Evolutionary conservation across 2,329 filamentous ascomycete species (phyloP).

Genomic region (Beauveria scarabaeidicola): DNA sequence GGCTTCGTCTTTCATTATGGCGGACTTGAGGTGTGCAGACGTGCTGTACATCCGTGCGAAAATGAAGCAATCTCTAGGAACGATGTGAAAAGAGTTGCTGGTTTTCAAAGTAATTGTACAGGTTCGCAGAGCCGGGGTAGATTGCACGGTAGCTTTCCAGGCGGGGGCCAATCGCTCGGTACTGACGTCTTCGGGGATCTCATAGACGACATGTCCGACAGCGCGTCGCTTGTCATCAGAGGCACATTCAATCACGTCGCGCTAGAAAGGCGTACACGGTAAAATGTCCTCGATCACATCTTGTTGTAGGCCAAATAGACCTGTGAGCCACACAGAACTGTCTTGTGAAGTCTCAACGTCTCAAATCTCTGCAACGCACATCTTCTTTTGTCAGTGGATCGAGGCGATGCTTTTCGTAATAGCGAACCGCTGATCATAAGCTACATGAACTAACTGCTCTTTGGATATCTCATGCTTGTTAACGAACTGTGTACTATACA

Average conservation of each 20-base stretch:
- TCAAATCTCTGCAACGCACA: no score
- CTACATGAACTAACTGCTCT: no score
- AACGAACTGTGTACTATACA: no score
- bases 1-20: background rate
- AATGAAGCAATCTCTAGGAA: background rate
- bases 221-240: background rate
- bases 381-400: no score
- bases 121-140: background rate
- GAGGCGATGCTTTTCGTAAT: no score
- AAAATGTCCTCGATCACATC: background rate
- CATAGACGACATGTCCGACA: background rate
- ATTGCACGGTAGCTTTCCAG: background rate
- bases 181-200: background rate
- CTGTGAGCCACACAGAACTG: no score
- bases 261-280: background rate
- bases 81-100: background rate
- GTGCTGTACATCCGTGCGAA: background rate
- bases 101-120: background rate
- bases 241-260: background rate
- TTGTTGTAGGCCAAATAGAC: background rate
- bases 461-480: no score
- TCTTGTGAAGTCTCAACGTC: no score
- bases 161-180: background rate
- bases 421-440: no score
- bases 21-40: background rate